Percentiles rank a stretch among this genome's conserved stretches.
These are phyloP conservation scores for Cercospora sojina DNA, from an alignment of 2,329 filamentous ascomycete genomes.

Conservation along the genomic window DNA sequence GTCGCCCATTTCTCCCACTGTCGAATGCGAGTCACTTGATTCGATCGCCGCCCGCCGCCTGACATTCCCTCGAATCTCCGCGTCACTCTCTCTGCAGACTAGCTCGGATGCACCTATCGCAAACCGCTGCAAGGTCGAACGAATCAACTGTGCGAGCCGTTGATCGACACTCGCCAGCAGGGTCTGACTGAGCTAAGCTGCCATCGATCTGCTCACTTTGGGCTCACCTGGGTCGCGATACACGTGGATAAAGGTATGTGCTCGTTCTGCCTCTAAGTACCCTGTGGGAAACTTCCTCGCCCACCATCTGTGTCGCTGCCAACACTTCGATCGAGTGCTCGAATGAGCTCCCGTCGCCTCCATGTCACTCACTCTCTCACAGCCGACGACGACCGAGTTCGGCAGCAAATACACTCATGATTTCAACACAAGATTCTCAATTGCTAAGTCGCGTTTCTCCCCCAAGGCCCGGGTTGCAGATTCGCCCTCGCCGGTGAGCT, in stretches of 20 bases:
- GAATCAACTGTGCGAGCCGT: slow-evolving; percentile 23
- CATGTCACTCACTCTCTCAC: slow-evolving; percentile 55
- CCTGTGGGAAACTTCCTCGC: background rate
- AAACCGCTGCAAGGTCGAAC: slow-evolving; percentile 14
- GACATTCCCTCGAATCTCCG: slow-evolving; percentile 28
- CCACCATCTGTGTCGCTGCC: background rate
- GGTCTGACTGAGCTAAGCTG: slow-evolving; percentile 26
- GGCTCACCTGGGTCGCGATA: slow-evolving; percentile 19
- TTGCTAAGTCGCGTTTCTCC: slow-evolving; percentile 43
- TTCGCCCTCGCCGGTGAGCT: slow-evolving; percentile 36
- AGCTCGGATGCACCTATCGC: slow-evolving; percentile 21
- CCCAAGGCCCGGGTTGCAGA: slow-evolving; percentile 43
- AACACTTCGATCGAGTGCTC: slow-evolving; percentile 22
- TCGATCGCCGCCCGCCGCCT: slow-evolving; percentile 25
- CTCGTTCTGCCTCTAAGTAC: background rate
- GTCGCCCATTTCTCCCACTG: background rate
- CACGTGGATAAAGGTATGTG: slow-evolving; percentile 13
- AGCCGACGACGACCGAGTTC: slow-evolving; percentile 49
- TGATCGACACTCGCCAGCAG: slow-evolving; percentile 25
- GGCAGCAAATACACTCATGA: slow-evolving; percentile 51
- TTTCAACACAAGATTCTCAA: slow-evolving; percentile 44
- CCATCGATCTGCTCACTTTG: slow-evolving; percentile 18
- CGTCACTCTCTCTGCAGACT: slow-evolving; percentile 24
- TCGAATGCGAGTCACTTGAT: slow-evolving; percentile 7
- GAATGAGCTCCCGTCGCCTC: slow-evolving; percentile 22